Evolutionary conservation across 768 basidiomycete species (phyloP), one percentile per base, ranked within the genome.

Genomic region (Amanita molliuscula): DNA sequence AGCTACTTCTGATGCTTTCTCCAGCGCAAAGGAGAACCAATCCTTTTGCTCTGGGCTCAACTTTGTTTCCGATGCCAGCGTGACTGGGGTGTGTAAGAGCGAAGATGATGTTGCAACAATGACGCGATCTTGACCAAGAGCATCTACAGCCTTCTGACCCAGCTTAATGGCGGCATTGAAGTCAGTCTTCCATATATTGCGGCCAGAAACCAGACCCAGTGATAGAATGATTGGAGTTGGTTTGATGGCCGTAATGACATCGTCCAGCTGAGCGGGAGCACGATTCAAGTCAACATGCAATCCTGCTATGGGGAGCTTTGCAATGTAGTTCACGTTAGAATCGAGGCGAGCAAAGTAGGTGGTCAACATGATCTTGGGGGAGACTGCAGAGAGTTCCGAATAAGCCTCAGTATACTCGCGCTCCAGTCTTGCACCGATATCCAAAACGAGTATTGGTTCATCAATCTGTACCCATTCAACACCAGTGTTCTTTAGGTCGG

Each of bases 121-220:
- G 65, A 98, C 88, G 55, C 93, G 89, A 54, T 88, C 84, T 54
- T 76, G 69, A 52, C 94, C 93, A 60, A 98, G 84, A 36, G 73
- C 74, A 47, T 82, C 80, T 59, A 96, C 73, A 42, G 90, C 93
- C 67, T 83, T 86, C 72, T 94, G 84, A 50, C 79, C 89, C 42
- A 79, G 70, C 65, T 84, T 83, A 70, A 93, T 78, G 51, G 90
- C 84, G 48, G 80, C 82, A 55, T 76, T 72, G 59, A 98, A 84
- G 70, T 98, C 94, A 55, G 81, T 85, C 82, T 98, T 99, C 96
- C 96, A 99, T 74, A 99, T 90, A 78, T 97, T 97, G 65, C 96
- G 92, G 48, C 96, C 96, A 40, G 96, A 98, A 56, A 99, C 88
- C 54, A 97, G 67, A 69, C 96, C 96, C 55, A 98, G 83, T 35